A percentile compares a stretch with the other conserved stretches of the same genome.
phyloP scores from a whole-genome alignment of 2,329 filamentous ascomycete species.

The Emmonsiellopsis sp. region DNA sequence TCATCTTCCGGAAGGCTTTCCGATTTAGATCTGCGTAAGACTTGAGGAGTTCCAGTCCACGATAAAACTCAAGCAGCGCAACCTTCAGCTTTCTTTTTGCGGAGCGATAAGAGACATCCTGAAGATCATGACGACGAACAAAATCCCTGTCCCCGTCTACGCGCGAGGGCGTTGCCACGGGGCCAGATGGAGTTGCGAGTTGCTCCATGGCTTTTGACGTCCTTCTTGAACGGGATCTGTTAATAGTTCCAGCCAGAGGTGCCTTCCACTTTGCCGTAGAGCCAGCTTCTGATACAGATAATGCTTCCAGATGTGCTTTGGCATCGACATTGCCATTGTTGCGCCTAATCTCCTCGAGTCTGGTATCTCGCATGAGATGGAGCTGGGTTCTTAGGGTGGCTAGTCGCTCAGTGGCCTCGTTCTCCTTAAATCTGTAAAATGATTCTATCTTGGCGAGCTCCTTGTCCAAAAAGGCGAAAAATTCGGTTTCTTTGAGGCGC shows the following conservation, averaged over 20 bases:
- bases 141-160: constrained; percentile 40
- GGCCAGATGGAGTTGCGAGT: constrained; percentile 32
- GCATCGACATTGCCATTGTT: constrained; percentile 28
- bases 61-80: constrained; percentile 87
- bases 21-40: constrained; percentile 83
- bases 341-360: constrained; percentile 61
- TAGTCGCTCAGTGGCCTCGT: constrained; percentile 68
- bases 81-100: constrained; percentile 89
- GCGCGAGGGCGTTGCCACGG: constrained; percentile 22
- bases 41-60: constrained; percentile 82
- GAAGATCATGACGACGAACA: constrained; percentile 35
- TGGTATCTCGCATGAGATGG: constrained; percentile 82
- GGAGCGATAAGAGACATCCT: constrained; percentile 70
- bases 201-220: constrained; percentile 44
- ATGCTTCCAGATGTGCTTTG: constrained; percentile 3
- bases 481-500: constrained; percentile 68
- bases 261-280: constrained; percentile 27
- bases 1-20: constrained; percentile 92
- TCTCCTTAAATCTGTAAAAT: constrained; percentile 83
- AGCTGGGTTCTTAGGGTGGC: constrained; percentile 68
- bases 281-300: constrained; percentile 8
- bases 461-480: constrained; percentile 72
- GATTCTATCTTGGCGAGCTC: constrained; percentile 86
- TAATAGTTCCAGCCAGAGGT: constrained; percentile 36
- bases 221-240: constrained; percentile 42